Percentiles rank a stretch among this genome's conserved stretches.
These are phyloP conservation scores for Ormosia emarginata DNA, from an alignment of 306 rosid genomes.

Conservation along the genomic window DNA sequence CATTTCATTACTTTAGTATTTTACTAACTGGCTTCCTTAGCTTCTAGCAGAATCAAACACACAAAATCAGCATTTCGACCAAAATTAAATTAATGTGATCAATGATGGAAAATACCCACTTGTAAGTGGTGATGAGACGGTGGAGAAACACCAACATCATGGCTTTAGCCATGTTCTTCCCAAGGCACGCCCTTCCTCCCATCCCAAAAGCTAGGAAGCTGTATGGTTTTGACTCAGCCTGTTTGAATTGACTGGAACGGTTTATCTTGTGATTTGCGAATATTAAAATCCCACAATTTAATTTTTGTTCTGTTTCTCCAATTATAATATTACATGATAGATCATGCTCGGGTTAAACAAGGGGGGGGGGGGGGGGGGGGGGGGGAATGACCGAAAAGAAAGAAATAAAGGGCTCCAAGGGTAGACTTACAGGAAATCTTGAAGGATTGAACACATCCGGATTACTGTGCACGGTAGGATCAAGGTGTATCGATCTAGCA, in stretches of 20 bases:
- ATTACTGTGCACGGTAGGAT: constrained; percentile 50
- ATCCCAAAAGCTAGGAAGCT: constrained; percentile 87
- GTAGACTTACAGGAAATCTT: constrained; percentile 58
- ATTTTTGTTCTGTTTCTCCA: neutral
- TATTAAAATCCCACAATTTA: neutral
- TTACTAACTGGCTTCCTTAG: neutral
- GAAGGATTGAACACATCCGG: constrained; percentile 69
- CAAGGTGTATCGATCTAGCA: constrained; percentile 71
- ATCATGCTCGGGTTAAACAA: neutral
- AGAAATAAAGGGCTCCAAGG: neutral
- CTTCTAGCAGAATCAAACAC: neutral
- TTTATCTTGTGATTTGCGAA: neutral
- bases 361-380: too few species aligned
- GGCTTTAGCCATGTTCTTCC: constrained; percentile 80
- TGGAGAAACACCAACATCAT: constrained; percentile 90
- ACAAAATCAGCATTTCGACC: neutral
- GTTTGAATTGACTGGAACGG: neutral
- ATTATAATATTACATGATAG: neutral
- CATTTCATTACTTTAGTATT: neutral
- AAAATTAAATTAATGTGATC: neutral
- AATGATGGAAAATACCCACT: constrained; percentile 36
- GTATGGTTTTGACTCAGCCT: constrained; percentile 61
- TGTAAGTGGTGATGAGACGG: constrained; percentile 65
- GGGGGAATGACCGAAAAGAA: neutral
- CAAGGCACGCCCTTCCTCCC: constrained; percentile 89